Evolutionary conservation across 2,329 filamentous ascomycete species (phyloP).

Genomic region (Diaporthe sp.): DNA sequence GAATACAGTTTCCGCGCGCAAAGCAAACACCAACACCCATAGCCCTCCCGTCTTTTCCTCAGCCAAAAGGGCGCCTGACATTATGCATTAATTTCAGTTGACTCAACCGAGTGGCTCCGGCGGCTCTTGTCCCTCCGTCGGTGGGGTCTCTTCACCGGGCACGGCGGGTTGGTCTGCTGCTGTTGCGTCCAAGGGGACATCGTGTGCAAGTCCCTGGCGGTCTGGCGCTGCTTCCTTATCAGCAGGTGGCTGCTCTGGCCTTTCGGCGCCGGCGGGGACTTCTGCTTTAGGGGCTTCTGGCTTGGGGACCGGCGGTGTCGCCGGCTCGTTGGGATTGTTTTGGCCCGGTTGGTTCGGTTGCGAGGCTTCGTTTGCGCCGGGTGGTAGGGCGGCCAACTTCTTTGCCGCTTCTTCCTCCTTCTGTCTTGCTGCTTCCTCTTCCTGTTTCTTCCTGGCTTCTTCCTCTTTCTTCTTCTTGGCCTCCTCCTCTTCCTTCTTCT

Average conservation of each 20-base stretch:
- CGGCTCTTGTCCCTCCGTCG: not conserved
- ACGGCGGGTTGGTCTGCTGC: not conserved
- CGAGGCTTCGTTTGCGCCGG: not conserved
- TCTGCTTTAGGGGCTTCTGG: not conserved
- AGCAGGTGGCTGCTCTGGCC: not conserved
- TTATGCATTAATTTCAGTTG: not conserved
- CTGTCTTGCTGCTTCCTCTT: not conserved
- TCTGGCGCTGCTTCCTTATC: not conserved
- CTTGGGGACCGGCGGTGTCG: not conserved
- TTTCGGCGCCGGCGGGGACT: not conserved
- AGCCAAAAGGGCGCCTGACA: not conserved
- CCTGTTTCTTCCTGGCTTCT: conserved; percentile 7
- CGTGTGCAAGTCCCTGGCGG: not conserved
- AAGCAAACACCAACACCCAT: no score
- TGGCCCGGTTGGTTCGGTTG: not conserved
- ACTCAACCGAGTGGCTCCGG: not conserved
- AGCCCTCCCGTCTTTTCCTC: not conserved
- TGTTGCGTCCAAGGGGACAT: not conserved
- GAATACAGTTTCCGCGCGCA: not conserved
- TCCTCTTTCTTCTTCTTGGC: conserved; percentile 1
- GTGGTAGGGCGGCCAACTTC: not conserved
- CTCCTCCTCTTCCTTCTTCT: conserved; percentile 9
- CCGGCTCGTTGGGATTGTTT: not conserved
- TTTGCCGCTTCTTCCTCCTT: conserved; percentile 9
- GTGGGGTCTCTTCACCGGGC: not conserved